Evolutionary conservation across 1,284 basidiomycete species (phyloP), one percentile per base, ranked within the genome.

Genomic region (Moesziomyces aphidis): DNA sequence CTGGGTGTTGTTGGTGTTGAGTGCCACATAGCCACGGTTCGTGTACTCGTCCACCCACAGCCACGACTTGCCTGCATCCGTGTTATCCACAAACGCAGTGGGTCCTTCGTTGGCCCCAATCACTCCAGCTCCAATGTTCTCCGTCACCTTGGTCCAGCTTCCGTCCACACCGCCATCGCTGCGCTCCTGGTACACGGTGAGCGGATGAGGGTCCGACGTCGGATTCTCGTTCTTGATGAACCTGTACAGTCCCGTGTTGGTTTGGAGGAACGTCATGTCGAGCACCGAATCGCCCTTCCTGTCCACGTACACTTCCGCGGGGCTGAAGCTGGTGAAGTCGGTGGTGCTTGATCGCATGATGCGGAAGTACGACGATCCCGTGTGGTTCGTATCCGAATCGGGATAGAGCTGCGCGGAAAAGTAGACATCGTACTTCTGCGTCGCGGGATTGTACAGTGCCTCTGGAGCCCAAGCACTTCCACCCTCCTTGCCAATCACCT

Each of bases 191-290:
- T 58, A 65, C 4, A 65, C 62, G 8, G 50, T 58, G 17, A 53
- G 51, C 8, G 55, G 55, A 26, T 65, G 34, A 6, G 62, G 62
- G 46, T 65, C 56, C 45, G 55, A 58, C 3, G 55, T 53, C 3
- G 55, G 50, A 10, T 65, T 53, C 31, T 65, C 62, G 55, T 65
- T 57, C 55, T 65, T 65, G 51, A 57, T 57, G 50, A 65, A 65
- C 1, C 62, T 45, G 47, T 65, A 65, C n/a, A 65, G 56, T 17
- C 23, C 23, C 34, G 21, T 50, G n/a, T 34, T 31, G 11, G 49
- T 50, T 15, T 50, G 28, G 36, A 62, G 54, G 61, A 65, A 65
- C 4, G 62, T 65, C 17, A 57, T 15, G 34, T 65, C 62, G 23
- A 65, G 39, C 3, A 49, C 39, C 4, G 55, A 57, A 28, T 65